Percentiles rank a stretch among this genome's conserved stretches.
Conservation (phyloP, 345 rosid genomes). For the Euphorbia pulcherrima region DNA sequence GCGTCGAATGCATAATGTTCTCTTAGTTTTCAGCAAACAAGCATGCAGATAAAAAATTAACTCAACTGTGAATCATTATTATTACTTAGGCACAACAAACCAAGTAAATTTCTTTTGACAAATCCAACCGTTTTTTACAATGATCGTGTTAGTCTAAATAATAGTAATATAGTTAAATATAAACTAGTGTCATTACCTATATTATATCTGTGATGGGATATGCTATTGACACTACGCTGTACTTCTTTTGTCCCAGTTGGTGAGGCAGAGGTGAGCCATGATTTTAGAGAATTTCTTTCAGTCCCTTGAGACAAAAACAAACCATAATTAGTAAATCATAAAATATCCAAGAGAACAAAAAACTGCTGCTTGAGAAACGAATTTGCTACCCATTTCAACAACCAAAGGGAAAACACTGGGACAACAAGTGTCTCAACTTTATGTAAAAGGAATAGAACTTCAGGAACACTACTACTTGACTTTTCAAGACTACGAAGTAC, state of each 20-base stretch:
- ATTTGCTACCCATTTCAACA: not conserved
- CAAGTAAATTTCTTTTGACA: not conserved
- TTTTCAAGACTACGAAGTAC: constrained; percentile 28
- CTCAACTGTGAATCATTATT: not conserved
- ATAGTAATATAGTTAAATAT: not conserved
- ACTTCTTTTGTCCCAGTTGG: constrained; percentile 40
- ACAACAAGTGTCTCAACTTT: not conserved
- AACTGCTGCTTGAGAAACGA: not conserved
- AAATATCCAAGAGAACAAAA: not conserved
- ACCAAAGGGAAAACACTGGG: not conserved
- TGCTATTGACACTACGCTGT: constrained; percentile 18
- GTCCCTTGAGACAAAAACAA: constrained; percentile 30
- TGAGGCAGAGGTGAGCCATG: constrained; percentile 65
- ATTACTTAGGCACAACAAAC: not conserved
- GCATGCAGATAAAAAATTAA: not conserved
- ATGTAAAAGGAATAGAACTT: not conserved
- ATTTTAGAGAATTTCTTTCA: constrained; percentile 50
- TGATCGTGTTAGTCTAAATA: not conserved
- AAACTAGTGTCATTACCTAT: constrained; percentile 35
- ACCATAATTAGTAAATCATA: constrained; percentile 11
- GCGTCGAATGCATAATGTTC: not conserved
- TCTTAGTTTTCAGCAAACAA: not conserved
- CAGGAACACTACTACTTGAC: constrained; percentile 1
- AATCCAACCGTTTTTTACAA: not conserved
- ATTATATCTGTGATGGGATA: constrained; percentile 25